phyloP scores from a whole-genome alignment of 352 stramenopile species.

The Phytophthora hybrid region DNA sequence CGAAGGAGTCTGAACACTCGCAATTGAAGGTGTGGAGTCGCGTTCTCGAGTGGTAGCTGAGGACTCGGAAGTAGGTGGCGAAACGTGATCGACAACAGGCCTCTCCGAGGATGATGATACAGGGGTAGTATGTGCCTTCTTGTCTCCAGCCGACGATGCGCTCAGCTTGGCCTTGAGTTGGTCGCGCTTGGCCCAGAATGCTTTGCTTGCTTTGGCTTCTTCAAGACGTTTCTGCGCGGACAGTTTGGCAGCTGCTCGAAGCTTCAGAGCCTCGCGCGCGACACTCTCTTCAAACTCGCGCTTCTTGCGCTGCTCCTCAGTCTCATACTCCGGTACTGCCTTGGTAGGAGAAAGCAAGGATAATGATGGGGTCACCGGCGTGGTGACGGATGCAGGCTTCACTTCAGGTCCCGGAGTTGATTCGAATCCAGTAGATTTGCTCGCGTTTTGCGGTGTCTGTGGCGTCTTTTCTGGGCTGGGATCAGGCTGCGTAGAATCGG shows the following conservation, averaged over 20 bases:
- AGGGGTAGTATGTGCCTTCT: conserved; percentile 23
- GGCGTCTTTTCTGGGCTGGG: conserved; percentile 29
- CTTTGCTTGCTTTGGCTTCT: conserved; percentile 72
- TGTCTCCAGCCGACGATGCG: conserved; percentile 26
- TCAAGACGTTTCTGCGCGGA: conserved; percentile 82
- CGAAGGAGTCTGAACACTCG: conserved; percentile 4
- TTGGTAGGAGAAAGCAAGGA: background rate
- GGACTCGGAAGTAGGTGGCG: conserved; percentile 15
- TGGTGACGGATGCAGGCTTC: conserved; percentile 17
- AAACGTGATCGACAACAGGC: conserved; percentile 19
- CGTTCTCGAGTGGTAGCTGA: conserved; percentile 18
- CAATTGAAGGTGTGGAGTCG: conserved; percentile 3
- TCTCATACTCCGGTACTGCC: conserved; percentile 23
- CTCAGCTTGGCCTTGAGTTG: conserved; percentile 52
- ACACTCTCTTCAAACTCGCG: conserved; percentile 72
- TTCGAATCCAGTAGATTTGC: conserved; percentile 1
- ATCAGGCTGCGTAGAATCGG: conserved; percentile 34
- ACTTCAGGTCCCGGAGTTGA: background rate
- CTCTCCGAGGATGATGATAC: conserved; percentile 12
- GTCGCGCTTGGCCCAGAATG: conserved; percentile 71
- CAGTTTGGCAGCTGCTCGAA: conserved; percentile 71
- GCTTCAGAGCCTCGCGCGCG: conserved; percentile 64
- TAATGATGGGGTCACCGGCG: conserved; percentile 2
- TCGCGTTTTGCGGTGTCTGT: conserved; percentile 10
- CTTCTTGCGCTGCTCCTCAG: conserved; percentile 52